Base-by-base conservation (phyloP, 768 basidiomycete genomes). In the Daedaleopsis nitida region DNA sequence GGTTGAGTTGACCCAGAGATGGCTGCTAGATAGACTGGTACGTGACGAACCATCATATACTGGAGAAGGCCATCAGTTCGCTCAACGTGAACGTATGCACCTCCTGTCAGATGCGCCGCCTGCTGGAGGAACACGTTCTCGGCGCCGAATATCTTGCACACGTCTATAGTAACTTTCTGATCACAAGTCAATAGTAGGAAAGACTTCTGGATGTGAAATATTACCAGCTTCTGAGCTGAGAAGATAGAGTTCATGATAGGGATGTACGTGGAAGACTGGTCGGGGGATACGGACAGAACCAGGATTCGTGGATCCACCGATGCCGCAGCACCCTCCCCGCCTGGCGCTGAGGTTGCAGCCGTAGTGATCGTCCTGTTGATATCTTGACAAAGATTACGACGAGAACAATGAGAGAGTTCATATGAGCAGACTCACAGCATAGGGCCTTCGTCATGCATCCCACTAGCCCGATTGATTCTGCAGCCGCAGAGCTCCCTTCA, bases 181-280 rank as follows among this genome's bases (percentile, higher is more conserved):
- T 32, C 14, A 16, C 24, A 38, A 11, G 13, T 32, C 17, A 55
- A 43, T 13, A n/a, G 38, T n/a, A 44, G 49, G 27, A 32, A 57
- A 37, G 57, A 59, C 61, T 50, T 23, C 23, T 55, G 45, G 61
- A 58, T 21, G 53, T 27, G 44, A 60, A 24, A 74, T 88, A 21
- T 66, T 64, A 92, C 96, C 66, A 94, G 81, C 78, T 99, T 99
- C 75, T 99, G 97, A 5, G 97, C 97, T 17, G 96, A 95, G 76
- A 99, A 99, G 52, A 98, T 98, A 56, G 95, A 89, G 72, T 98
- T 98, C 97, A 99, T 99, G 72, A 98, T 88, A 24, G 96, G 93
- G 52, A 98, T 96, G 75, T 99, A 99, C 11, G 95, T 93, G 9
- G 88, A 83, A 10, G 92, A 89, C 32, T 89, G 81, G 75, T 96